Base-by-base conservation (phyloP, 495 filamentous ascomycete species). In the Penicillium antarcticum region DNA sequence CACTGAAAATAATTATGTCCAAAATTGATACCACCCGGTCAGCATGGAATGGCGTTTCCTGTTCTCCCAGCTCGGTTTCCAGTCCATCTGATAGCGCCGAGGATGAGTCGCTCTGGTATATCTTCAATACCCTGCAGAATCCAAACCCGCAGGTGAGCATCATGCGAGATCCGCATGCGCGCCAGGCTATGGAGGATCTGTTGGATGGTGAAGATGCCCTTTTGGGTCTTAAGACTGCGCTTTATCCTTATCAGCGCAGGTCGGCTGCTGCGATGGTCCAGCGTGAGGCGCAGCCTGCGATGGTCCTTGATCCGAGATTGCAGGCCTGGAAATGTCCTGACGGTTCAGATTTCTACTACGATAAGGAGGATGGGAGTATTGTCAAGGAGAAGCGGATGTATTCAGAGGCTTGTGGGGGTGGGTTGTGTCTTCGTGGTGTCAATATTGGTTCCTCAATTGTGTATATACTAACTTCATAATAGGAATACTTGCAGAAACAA, bases 261-360 rank as follows among this genome's bases (percentile, higher is more conserved):
- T 91, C 90, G 0, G 89, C 88, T 10, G 89, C 90, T 7, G 62
- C 84, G 29, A 97, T 97, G 91, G 66, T 96, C 18, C 87, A 95
- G 58, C 82, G 87, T 41, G 92, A 97, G 65, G 66, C 77, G 9
- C 77, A 85, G 23, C 82, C 88, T 4, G 70, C 73, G 10, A 75
- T 77, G 42, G 75, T 82, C 38, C 67, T 89, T 12, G 92, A 97
- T 71, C 89, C 92, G 9, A 81, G 92, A 5, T 70, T 95, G 5
- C 75, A 80, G 43, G 53, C 65, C 2, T 70, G 75, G 17, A 52
- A 60, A 4, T 81, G 85, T 39, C 89, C 88, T 26, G 69, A 68
- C 9, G 88, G 86, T 2, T 53, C 69, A 14, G 58, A 69, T 2
- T 96, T 83, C 68, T 96, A 88, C 57, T 88, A 85, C 52, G 86